These are phyloP conservation scores for Arthrobotrys sinensis DNA, from an alignment of 2,329 filamentous ascomycete genomes.

Conservation along the genomic window DNA sequence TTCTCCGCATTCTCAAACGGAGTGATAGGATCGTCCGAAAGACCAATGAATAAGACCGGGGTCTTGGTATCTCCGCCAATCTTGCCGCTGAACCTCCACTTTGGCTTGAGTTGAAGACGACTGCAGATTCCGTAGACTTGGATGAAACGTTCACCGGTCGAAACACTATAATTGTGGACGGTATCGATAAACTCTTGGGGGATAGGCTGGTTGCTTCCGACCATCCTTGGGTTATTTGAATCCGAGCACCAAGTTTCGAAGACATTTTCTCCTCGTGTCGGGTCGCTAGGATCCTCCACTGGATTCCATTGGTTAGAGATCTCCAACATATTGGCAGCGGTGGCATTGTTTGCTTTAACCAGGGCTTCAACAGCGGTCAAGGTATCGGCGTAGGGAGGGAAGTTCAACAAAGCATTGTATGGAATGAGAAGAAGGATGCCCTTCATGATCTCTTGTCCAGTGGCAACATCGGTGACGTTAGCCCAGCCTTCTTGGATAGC, in stretches of 20 bases:
- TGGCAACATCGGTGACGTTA: constrained; percentile 60
- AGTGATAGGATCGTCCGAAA: constrained; percentile 46
- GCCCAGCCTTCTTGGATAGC: constrained; percentile 61
- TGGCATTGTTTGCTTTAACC: constrained; percentile 34
- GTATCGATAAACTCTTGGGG: constrained; percentile 32
- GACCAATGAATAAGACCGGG: constrained; percentile 44
- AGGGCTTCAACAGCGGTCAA: constrained; percentile 21
- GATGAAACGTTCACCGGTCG: constrained; percentile 38
- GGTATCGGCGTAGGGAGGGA: constrained; percentile 38
- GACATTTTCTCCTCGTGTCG: constrained; percentile 25
- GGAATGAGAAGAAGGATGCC: constrained; percentile 20
- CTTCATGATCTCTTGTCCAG: constrained; percentile 44
- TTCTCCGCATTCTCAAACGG: constrained; percentile 48
- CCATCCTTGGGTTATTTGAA: constrained; percentile 5
- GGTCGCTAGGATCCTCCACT: constrained; percentile 2
- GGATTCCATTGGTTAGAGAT: constrained; percentile 25
- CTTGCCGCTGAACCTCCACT: constrained; percentile 48
- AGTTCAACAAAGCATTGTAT: constrained; percentile 35
- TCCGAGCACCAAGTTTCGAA: constrained; percentile 49
- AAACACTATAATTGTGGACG: constrained; percentile 21
- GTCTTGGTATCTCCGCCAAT: constrained; percentile 44
- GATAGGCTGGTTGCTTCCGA: constrained; percentile 30
- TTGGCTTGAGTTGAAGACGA: constrained; percentile 37
- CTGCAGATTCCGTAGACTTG: constrained; percentile 41
- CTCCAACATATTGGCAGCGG: constrained; percentile 12